Evolutionary conservation across 1,284 basidiomycete genomes (phyloP).

Genomic region (Amylostereum areolatum): DNA sequence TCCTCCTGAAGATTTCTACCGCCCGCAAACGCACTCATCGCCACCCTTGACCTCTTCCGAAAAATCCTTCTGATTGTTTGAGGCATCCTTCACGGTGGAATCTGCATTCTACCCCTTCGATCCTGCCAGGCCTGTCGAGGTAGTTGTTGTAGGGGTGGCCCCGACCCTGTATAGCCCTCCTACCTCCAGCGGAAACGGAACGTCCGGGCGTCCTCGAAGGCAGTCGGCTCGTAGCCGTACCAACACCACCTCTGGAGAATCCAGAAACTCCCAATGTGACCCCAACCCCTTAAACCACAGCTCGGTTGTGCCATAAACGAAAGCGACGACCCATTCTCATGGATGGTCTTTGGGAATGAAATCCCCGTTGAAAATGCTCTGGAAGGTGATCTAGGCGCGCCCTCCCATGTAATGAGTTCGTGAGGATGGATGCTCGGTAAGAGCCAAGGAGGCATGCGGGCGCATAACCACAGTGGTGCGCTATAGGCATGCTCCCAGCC

Average conservation of each 20-base stretch:
- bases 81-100: not conserved
- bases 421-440: slow-evolving; percentile 10
- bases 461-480: slow-evolving; percentile 22
- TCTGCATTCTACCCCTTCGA: too few relatives aligned
- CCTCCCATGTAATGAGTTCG: slow-evolving; percentile 14
- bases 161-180: slow-evolving; percentile 9
- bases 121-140: too few relatives aligned
- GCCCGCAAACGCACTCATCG: slow-evolving; percentile 6
- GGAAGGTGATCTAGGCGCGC: slow-evolving; percentile 13
- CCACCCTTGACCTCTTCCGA: slow-evolving; percentile 9
- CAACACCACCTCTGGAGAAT: slow-evolving; percentile 15
- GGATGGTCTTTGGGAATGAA: slow-evolving; percentile 9
- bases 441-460: slow-evolving; percentile 21
- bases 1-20: too few relatives aligned
- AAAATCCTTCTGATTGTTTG: slow-evolving; percentile 1
- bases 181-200: slow-evolving; percentile 16
- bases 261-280: slow-evolving; percentile 18
- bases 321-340: slow-evolving; percentile 19
- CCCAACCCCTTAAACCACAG: slow-evolving; percentile 21
- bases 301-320: slow-evolving; percentile 17
- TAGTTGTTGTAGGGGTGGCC: not conserved
- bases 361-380: slow-evolving; percentile 8
- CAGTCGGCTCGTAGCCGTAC: slow-evolving; percentile 15
- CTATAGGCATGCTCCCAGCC: slow-evolving; percentile 20
- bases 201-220: slow-evolving; percentile 15